These are phyloP conservation scores for Hypocrella siamensis DNA, from an alignment of 2,329 filamentous ascomycete genomes.

Conservation along the genomic window DNA sequence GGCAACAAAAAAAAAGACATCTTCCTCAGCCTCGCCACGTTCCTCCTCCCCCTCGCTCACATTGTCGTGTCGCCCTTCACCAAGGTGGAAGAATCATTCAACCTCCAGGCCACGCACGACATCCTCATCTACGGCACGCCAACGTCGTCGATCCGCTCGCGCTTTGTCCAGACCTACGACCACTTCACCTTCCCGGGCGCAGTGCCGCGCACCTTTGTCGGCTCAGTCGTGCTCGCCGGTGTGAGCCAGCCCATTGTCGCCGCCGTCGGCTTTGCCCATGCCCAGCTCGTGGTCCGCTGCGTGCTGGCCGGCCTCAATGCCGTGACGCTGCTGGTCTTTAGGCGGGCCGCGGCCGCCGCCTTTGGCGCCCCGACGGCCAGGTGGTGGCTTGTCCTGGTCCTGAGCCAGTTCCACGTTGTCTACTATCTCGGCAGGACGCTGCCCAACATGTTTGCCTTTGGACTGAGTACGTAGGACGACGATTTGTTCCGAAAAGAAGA, in stretches of 20 bases:
- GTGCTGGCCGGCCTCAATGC: conserved; percentile 68
- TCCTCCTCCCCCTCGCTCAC: conserved; percentile 45
- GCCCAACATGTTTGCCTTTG: conserved; percentile 94
- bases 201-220: conserved; percentile 82
- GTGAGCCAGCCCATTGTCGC: conserved; percentile 51
- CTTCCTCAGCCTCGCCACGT: conserved; percentile 9
- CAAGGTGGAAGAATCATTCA: conserved; percentile 98
- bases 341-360: conserved; percentile 42
- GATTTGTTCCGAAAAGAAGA: background rate
- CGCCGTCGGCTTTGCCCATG: conserved; percentile 37
- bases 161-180: conserved; percentile 56
- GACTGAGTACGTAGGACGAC: conserved; percentile 40
- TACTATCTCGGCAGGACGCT: conserved; percentile 87
- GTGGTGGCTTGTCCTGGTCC: conserved; percentile 70
- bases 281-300: conserved; percentile 52
- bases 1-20: too few relatives aligned
- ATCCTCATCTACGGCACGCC: conserved; percentile 70
- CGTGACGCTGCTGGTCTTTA: conserved; percentile 49
- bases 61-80: conserved; percentile 70
- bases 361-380: conserved; percentile 54
- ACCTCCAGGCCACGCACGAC: conserved; percentile 86
- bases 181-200: conserved; percentile 83
- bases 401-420: conserved; percentile 78
- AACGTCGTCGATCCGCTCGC: conserved; percentile 19
- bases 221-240: conserved; percentile 60